Conservation (phyloP, 2,329 filamentous ascomycete species). For the Blastomyces parvus region DNA sequence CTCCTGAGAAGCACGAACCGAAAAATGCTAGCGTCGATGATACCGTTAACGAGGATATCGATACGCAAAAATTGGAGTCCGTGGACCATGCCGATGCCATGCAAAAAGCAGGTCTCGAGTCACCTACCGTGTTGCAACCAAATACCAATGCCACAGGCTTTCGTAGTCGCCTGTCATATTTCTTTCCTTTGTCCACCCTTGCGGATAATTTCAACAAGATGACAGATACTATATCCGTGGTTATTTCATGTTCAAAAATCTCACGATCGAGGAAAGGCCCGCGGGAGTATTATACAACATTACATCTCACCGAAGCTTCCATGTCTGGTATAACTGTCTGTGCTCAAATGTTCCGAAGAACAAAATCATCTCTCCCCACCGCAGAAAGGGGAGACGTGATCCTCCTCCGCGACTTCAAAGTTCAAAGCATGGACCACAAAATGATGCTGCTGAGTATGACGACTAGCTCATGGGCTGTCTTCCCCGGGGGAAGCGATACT, state of each 20-base stretch:
- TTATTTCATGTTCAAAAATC: conserved; percentile 25
- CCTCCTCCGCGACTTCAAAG: conserved; percentile 39
- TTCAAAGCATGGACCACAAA: conserved; percentile 32
- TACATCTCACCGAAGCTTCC: conserved; percentile 38
- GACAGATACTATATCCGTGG: conserved; percentile 37
- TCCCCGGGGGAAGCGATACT: conserved; percentile 21
- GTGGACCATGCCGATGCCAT: neutral
- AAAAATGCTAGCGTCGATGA: neutral
- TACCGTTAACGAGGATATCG: neutral
- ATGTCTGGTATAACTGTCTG: conserved; percentile 30
- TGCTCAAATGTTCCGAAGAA: conserved; percentile 36
- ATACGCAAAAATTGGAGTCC: neutral
- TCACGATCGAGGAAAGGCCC: conserved; percentile 29
- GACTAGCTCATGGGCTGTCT: conserved; percentile 41
- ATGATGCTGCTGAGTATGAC: conserved; percentile 35
- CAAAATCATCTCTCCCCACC: conserved; percentile 31
- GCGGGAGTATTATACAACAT: conserved; percentile 33
- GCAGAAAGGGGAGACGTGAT: conserved; percentile 33
- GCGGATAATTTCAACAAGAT: conserved; percentile 32
- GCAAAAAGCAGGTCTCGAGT: neutral
- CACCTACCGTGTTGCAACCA: conserved; percentile 9
- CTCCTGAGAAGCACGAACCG: neutral
- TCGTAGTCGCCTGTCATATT: conserved; percentile 37
- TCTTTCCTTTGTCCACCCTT: conserved; percentile 35
- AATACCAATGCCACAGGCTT: conserved; percentile 28